phyloP scores from a whole-genome alignment of 768 basidiomycete genomes.

The Daedalea quercina region DNA sequence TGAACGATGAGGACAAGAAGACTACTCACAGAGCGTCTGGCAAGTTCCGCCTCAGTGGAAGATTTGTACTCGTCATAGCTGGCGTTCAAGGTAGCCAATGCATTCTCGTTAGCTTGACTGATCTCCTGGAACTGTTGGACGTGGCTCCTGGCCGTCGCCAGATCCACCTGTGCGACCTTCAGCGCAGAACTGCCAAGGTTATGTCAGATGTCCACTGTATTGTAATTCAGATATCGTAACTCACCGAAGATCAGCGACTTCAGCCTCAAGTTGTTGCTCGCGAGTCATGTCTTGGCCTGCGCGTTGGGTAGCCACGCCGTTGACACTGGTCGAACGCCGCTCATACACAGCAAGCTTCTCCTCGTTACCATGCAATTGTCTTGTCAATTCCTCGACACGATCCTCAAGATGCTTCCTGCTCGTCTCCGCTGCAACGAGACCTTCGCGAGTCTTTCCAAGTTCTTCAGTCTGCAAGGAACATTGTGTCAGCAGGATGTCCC shows the following conservation, averaged over 20 bases:
- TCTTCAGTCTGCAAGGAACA: slow-evolving; percentile 46
- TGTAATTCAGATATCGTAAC: slow-evolving; percentile 14
- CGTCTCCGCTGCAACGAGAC: slow-evolving; percentile 65
- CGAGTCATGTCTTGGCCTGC: slow-evolving; percentile 43
- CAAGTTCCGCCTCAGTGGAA: slow-evolving; percentile 62
- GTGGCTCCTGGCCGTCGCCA: slow-evolving; percentile 61
- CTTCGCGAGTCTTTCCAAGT: slow-evolving; percentile 60
- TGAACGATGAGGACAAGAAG: too few species aligned
- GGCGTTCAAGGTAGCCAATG: slow-evolving; percentile 57
- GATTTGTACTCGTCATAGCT: slow-evolving; percentile 80
- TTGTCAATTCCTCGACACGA: slow-evolving; percentile 53
- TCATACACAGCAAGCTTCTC: slow-evolving; percentile 89
- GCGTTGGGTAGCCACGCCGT: slow-evolving; percentile 24
- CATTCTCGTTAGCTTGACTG: slow-evolving; percentile 74
- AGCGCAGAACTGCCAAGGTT: slow-evolving; percentile 49
- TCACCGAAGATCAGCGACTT: slow-evolving; percentile 81
- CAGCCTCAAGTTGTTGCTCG: slow-evolving; percentile 77
- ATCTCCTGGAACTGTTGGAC: slow-evolving; percentile 85
- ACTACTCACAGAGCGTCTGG: slow-evolving; percentile 59
- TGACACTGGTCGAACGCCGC: slow-evolving; percentile 38
- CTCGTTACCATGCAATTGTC: slow-evolving; percentile 65
- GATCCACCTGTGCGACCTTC: slow-evolving; percentile 73
- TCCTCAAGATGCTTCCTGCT: slow-evolving; percentile 76
- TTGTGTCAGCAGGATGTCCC: slow-evolving; percentile 13
- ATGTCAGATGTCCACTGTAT: neutral